Evolutionary conservation across 2,329 filamentous ascomycete species (phyloP), one percentile per base, ranked within the genome.

Genomic region (Fusarium duplospermum): DNA sequence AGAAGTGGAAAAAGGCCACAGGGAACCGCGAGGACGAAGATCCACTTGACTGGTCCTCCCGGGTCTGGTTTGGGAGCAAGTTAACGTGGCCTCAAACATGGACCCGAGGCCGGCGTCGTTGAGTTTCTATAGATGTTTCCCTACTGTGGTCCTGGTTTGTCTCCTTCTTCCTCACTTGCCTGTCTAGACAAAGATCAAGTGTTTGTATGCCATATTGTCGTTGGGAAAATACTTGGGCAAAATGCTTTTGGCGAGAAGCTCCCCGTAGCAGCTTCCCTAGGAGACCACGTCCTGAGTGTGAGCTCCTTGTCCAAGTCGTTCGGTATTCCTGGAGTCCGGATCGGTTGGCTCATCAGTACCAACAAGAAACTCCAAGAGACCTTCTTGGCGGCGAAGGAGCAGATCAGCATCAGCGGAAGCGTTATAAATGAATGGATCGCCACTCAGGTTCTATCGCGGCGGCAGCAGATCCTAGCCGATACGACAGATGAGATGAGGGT

Each of bases 301-400:
- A 61, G 66, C 40, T 78, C 76, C 9, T 57, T 78, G 36, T 78
- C 76, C 36, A 77, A 78, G 36, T 69, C 72, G 0, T 77, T 66
- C 22, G 76, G 75, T 2, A 65, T 77, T 42, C 74, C 75, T 5
- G 75, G 76, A 3, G 67, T 77, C 20, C 74, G 76, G 4, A 31
- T 77, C 8, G 76, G 76, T 2, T 78, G 76, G 75, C 29, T 77
- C 6, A 63, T 68, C 10, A 71, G 66, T 18, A 58, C 40, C 5
- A 62, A 75, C 47, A 62, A 69, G 33, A n/a, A 24, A 2, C 71
- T 78, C 4, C 69, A 72, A 47, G 67, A 77, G 36, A 71, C 61
- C 2, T 77, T 78, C 36, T 50, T 78, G 1, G 76, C 75, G 1
- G 76, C 75, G 16, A 78, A 77, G 42, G 74, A 77, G 64, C 72